Base-by-base conservation (phyloP, 148 eudicot species). In the Selenicereus undatus region DNA sequence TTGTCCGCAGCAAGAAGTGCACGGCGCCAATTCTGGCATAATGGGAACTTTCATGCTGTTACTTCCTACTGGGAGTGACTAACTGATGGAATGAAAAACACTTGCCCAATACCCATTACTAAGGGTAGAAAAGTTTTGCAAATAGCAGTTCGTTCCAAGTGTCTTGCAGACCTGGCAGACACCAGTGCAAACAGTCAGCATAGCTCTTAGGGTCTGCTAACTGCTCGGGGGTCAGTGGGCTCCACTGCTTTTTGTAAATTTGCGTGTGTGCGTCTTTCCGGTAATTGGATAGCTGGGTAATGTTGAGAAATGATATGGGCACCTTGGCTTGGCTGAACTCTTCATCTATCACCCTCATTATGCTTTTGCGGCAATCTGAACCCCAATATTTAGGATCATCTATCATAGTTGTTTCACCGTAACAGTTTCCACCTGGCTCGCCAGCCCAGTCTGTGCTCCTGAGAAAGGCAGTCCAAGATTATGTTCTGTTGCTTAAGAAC, bases 111-210 rank as follows among this genome's bases (percentile, higher is more conserved):
- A 0, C 52, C 52, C 52, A 18, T 68, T 84, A 66, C 76, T 81
- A 93, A 11, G 97, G 98, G 76, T 92, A 93, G 80, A 96, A 96
- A 50, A 96, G 93, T 85, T 95, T 92, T 20, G 97, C 90, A 62
- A 82, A 93, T 2, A 95, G 82, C 75, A 95, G 91, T 80, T 95
- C 99, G 68, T 95, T 95, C 99, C 99, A 95, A 1, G 94, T 93
- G 81, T 95, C 99, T 78, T 93, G 99, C 3, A 93, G 87, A 8
- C 99, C 99, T 3, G 98, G 99, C 43, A 96, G 62, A 79, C 99
- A 96, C 98, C 98, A 96, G 58, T 93, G 99, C 26, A 91, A 89
- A 65, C 99, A 96, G 27, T 96, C 99, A 2, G 99, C 93, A 42
- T 96, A 96, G 86, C 88, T 92, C 24, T 69, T 83, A 0, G 99